Conservation (phyloP, 768 basidiomycete species). For the Hypholoma sublateritium region DNA sequence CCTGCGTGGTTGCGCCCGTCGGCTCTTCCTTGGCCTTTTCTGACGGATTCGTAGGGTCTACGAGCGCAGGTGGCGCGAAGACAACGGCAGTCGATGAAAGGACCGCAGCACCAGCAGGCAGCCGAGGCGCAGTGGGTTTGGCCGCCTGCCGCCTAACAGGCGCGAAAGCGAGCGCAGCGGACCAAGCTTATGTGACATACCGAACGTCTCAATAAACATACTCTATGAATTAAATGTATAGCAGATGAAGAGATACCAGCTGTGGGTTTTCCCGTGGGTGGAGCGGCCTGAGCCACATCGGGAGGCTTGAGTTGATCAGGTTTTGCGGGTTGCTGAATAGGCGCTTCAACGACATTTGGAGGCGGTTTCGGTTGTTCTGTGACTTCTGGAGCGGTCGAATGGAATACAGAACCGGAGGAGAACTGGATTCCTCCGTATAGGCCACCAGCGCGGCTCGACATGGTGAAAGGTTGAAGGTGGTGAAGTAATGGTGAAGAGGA, state of each 20-base stretch:
- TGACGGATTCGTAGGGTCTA: conserved; percentile 33
- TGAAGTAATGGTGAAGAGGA: conserved; percentile 12
- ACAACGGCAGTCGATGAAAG: conserved; percentile 64
- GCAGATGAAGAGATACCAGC: conserved; percentile 59
- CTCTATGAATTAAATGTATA: conserved; percentile 46
- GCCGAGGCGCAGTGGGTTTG: conserved; percentile 50
- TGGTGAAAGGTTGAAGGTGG: conserved; percentile 30
- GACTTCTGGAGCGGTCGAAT: conserved; percentile 27
- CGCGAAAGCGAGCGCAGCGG: conserved; percentile 86
- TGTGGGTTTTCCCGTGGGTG: conserved; percentile 43
- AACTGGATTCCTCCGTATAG: conserved; percentile 88
- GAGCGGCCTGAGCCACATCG: conserved; percentile 21
- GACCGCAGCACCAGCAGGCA: conserved; percentile 65
- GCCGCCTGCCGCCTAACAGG: conserved; percentile 66
- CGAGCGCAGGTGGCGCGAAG: conserved; percentile 65
- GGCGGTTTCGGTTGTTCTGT: conserved; percentile 16
- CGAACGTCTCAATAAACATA: conserved; percentile 57
- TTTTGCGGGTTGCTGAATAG: conserved; percentile 7
- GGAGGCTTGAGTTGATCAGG: conserved; percentile 15
- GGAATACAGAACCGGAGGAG: conserved; percentile 63
- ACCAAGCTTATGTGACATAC: conserved; percentile 70
- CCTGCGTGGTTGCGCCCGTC: conserved; percentile 42
- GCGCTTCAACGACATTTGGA: conserved; percentile 15
- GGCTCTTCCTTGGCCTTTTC: conserved; percentile 17
- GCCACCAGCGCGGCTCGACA: conserved; percentile 80